Percentiles rank a stretch among this genome's conserved stretches.
Evolutionary conservation across 371 early-diverging fungal species (phyloP).

Genomic region (Lichtheimia corymbifera): DNA sequence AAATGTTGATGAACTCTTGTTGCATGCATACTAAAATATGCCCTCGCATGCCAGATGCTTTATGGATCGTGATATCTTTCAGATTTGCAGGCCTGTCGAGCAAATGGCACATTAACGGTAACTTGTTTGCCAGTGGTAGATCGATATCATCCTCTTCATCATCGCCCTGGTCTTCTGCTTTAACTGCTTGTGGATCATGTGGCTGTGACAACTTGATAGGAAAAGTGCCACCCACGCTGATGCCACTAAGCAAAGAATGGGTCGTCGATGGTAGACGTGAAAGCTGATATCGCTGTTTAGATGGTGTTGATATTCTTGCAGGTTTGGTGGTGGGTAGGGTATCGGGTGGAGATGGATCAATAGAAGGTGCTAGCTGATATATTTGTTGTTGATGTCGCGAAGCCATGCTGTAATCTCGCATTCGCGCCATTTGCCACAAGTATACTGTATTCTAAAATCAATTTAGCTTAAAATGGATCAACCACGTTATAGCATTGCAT

Average conservation of each 20-base stretch:
- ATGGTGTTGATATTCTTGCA: background rate
- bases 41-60: conserved; percentile 30
- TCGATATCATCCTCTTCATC: conserved; percentile 5
- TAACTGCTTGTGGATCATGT: background rate
- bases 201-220: background rate
- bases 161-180: background rate
- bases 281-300: conserved; percentile 3
- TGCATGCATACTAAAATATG: conserved; percentile 53
- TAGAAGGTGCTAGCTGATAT: background rate
- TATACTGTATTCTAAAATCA: conserved; percentile 17
- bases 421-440: conserved; percentile 23
- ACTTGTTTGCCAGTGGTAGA: background rate
- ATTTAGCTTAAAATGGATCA: background rate
- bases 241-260: conserved; percentile 6
- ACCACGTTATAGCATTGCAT: background rate
- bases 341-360: background rate
- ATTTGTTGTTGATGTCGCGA: background rate
- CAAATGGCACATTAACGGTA: conserved; percentile 47
- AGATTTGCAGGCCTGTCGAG: conserved; percentile 40
- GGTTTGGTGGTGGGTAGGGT: background rate
- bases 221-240: conserved; percentile 3
- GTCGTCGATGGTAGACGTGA: conserved; percentile 5
- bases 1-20: conserved; percentile 42
- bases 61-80: conserved; percentile 27
- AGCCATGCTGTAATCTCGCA: background rate